Evolutionary conservation across 2,329 filamentous ascomycete genomes (phyloP).

Genomic region (Cladophialophora psammophila): DNA sequence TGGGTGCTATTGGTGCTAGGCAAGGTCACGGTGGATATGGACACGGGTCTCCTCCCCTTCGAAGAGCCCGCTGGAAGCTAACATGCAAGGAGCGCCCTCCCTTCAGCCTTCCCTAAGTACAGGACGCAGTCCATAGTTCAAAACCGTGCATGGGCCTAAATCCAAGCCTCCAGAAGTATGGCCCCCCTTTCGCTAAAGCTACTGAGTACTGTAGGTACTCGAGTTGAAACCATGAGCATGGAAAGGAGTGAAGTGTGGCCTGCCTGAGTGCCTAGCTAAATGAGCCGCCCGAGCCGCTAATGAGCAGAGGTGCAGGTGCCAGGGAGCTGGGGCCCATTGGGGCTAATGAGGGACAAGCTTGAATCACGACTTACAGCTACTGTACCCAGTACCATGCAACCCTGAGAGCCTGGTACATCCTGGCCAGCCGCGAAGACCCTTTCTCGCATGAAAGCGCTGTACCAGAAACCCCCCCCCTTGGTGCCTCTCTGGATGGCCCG

Average conservation of each 20-base stretch:
- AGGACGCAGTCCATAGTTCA: not conserved
- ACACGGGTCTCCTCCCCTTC: not conserved
- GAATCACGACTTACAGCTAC: not conserved
- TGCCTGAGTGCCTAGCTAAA: not conserved
- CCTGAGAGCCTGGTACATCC: not conserved
- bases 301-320: not conserved
- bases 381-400: too few species aligned
- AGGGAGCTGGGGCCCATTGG: not conserved
- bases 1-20: not conserved
- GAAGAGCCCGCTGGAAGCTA: not conserved
- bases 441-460: not conserved
- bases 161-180: not conserved
- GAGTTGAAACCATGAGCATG: not conserved
- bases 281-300: not conserved
- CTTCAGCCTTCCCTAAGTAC: not conserved
- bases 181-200: not conserved
- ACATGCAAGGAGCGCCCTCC: not conserved
- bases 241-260: not conserved
- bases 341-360: not conserved
- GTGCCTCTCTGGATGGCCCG: not conserved
- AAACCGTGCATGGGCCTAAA: constrained; percentile 5
- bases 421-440: not conserved
- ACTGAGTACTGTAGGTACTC: not conserved
- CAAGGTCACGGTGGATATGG: not conserved
- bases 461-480: not conserved